Evolutionary conservation across 2,329 filamentous ascomycete genomes (phyloP).

Genomic region (Neonectria magnoliae): DNA sequence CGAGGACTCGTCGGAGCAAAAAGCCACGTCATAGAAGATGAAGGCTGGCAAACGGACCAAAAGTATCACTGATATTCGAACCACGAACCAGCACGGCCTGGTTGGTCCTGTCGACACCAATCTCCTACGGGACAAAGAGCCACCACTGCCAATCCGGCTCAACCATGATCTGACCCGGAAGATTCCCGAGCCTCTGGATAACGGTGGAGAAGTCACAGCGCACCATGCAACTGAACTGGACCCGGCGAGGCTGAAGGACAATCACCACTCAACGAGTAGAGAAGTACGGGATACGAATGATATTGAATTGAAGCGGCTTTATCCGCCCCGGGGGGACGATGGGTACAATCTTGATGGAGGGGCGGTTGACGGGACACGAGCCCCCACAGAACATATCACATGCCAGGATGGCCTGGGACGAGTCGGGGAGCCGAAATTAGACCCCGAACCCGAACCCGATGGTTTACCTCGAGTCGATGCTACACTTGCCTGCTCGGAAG

Average conservation of each 20-base stretch:
- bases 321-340: not conserved
- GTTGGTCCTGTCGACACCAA: not conserved
- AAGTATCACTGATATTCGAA: not conserved
- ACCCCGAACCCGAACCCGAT: not conserved
- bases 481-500: not conserved
- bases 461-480: not conserved
- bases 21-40: constrained; percentile 47
- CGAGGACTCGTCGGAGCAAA: constrained; percentile 40
- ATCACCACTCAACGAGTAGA: constrained; percentile 2
- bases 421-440: not conserved
- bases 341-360: constrained; percentile 6
- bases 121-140: not conserved
- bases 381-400: not conserved
- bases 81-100: not conserved
- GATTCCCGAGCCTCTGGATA: not conserved
- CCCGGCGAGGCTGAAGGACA: not conserved
- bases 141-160: not conserved
- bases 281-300: not conserved
- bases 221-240: not conserved
- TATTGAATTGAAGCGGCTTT: not conserved
- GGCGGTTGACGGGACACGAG: not conserved
- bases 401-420: not conserved
- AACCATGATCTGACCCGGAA: not conserved
- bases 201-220: not conserved
- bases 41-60: constrained; percentile 12